Evolutionary conservation across 2,329 filamentous ascomycete species (phyloP).

Genomic region (Fusarium austroafricanum): DNA sequence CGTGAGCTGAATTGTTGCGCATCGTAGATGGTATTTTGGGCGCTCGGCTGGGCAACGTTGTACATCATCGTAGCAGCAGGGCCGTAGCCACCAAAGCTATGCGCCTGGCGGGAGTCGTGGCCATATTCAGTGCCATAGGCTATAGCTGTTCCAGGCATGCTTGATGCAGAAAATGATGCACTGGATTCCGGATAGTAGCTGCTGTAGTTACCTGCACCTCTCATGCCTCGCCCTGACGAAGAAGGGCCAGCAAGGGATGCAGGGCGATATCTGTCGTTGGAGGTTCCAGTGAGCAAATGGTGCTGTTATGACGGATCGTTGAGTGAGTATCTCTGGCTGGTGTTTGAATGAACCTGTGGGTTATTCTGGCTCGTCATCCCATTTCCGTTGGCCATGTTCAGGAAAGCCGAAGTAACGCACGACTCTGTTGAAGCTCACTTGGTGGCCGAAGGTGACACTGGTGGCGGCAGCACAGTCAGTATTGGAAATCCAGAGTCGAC

Average conservation of each 20-base stretch:
- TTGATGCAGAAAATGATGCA: slow-evolving; percentile 63
- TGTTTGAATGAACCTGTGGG: slow-evolving; percentile 71
- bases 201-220: slow-evolving; percentile 67
- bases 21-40: slow-evolving; percentile 78
- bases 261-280: slow-evolving; percentile 60
- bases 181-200: slow-evolving; percentile 69
- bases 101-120: slow-evolving; percentile 69
- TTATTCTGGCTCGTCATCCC: slow-evolving; percentile 81
- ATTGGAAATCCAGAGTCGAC: too few species aligned
- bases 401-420: slow-evolving; percentile 63
- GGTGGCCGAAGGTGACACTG: too few species aligned
- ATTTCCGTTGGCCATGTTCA: slow-evolving; percentile 83
- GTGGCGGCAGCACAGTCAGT: too few species aligned
- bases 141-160: slow-evolving; percentile 67
- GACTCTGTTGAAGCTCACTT: slow-evolving; percentile 67
- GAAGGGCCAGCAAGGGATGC: slow-evolving; percentile 63
- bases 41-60: slow-evolving; percentile 74
- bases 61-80: slow-evolving; percentile 78
- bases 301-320: slow-evolving; percentile 62
- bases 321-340: slow-evolving; percentile 64
- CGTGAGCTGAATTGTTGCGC: slow-evolving; percentile 79
- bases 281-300: slow-evolving; percentile 48
- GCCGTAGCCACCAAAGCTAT: slow-evolving; percentile 68
- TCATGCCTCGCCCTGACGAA: slow-evolving; percentile 62
- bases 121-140: slow-evolving; percentile 74